Evolutionary conservation across 2,329 filamentous ascomycete genomes (phyloP), one percentile per base, ranked within the genome.

Genomic region (Aspergillus aculeatus): DNA sequence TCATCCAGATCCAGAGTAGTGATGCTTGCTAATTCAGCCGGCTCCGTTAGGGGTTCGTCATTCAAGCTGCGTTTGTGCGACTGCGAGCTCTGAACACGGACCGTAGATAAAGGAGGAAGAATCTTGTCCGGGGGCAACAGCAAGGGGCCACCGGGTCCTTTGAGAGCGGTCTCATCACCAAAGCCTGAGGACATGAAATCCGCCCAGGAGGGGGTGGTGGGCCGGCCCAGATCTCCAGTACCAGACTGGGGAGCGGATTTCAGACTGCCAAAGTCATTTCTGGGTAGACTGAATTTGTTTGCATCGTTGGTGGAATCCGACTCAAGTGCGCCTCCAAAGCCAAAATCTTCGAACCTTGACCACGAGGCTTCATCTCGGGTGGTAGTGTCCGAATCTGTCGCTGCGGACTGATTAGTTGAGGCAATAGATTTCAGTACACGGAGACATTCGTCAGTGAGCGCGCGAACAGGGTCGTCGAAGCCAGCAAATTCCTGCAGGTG

Each of bases 181-280:
- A 99, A 99, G 1, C 95, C 95, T 47, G 92, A 92, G 1, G 92
- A 96, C 59, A 99, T 83, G 74, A 99, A 99, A 73, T 99, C 95
- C 3, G 95, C 95, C 95, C 95, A 99, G 0, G 95, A 98, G 1
- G 95, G 95, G 0, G 95, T 99, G 0, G 92, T 98, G 1, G 95
- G 95, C 59, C 95, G 85, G 38, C 85, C 92, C 50, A 89, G 77
- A 59, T 89, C 86, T 48, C 83, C 83, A n/a, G 77, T 83, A 54
- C 85, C 85, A 10, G 91, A 91, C 5, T 85, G 83, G 16, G 92
- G 86, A 5, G 86, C 85, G 14, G 84, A 84, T 59, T 86, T 83
- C 41, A 96, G 74, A 21, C 85, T 86, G 2, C 64, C 78, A 58
- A 76, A 76, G 54, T 76, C 72, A 19, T 74, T 73, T 24, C 75